These are phyloP conservation scores for Lentinula raphanica DNA, from an alignment of 768 basidiomycete species.

Conservation along the genomic window DNA sequence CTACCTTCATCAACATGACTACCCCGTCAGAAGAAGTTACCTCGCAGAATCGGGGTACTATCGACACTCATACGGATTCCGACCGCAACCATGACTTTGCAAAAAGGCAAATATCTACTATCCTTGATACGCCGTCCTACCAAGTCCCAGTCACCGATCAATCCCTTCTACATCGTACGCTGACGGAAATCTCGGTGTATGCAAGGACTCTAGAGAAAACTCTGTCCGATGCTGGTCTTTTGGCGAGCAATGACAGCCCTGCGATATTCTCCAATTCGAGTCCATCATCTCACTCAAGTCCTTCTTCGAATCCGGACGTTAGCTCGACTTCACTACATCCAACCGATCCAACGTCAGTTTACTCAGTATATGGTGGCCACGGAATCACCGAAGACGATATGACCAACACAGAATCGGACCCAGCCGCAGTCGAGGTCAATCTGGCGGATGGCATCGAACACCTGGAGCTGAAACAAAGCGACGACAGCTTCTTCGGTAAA, in stretches of 20 bases:
- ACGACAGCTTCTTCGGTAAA: constrained; percentile 35
- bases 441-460: neutral
- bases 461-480: neutral
- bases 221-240: neutral
- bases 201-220: neutral
- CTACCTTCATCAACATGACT: neutral
- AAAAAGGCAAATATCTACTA: neutral
- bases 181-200: constrained; percentile 2
- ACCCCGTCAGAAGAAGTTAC: neutral
- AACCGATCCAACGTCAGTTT: neutral
- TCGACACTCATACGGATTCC: neutral
- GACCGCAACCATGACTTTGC: constrained; percentile 8
- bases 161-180: neutral
- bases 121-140: neutral
- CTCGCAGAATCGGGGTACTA: neutral
- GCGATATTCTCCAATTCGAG: neutral
- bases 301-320: neutral
- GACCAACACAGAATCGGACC: neutral
- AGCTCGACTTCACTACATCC: neutral
- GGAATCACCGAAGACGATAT: neutral
- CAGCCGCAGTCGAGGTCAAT: neutral
- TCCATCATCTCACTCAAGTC: neutral
- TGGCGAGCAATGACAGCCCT: neutral
- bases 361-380: neutral
- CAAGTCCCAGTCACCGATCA: neutral